These are phyloP conservation scores for Triticum timopheevii DNA, from an alignment of 176 grass and related monocot species.

Conservation along the genomic window DNA sequence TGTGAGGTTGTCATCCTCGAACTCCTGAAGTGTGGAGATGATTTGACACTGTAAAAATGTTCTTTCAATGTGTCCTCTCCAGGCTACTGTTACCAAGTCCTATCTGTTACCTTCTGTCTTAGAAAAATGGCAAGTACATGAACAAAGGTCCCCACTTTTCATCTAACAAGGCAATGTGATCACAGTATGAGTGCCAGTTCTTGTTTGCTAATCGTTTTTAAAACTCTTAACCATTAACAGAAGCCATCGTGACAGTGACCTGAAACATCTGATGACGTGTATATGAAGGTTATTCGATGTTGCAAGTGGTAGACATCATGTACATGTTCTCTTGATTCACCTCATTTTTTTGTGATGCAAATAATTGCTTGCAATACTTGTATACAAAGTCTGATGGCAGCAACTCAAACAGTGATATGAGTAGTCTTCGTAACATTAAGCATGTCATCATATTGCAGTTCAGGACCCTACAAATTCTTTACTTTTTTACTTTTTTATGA, in stretches of 20 bases:
- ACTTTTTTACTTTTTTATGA: background rate
- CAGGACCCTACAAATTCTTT: background rate
- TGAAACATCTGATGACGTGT: background rate
- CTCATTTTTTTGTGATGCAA: conserved; percentile 14
- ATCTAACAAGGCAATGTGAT: background rate
- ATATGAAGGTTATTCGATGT: background rate
- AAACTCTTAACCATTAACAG: background rate
- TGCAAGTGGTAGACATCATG: background rate
- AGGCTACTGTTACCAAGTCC: background rate
- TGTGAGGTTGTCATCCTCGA: background rate
- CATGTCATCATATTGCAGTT: conserved; percentile 2
- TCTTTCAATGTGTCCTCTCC: background rate
- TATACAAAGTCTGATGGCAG: background rate
- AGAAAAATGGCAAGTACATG: background rate
- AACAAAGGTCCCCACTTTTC: conserved; percentile 10
- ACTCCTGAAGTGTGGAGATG: background rate
- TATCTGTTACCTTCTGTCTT: background rate
- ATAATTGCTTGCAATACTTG: background rate
- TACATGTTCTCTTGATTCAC: background rate
- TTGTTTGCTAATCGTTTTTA: background rate
- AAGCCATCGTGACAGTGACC: background rate
- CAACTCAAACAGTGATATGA: background rate
- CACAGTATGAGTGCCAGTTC: background rate
- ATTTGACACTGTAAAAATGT: background rate
- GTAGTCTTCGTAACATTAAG: conserved; percentile 8